Evolutionary conservation across 2,329 filamentous ascomycete genomes (phyloP).

Genomic region (Aspergillus sp.): DNA sequence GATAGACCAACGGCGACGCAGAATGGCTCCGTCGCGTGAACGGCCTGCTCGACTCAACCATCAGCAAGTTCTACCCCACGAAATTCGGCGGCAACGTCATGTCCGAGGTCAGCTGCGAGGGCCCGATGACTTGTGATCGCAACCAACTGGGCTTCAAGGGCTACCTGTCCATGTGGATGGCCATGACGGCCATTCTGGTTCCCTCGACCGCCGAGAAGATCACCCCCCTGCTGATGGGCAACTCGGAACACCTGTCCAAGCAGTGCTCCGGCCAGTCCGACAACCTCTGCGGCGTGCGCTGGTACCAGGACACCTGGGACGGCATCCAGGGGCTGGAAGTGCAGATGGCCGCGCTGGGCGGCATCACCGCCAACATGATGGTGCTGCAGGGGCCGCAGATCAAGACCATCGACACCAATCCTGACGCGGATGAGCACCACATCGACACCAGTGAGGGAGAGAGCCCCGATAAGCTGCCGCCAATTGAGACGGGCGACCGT

Average conservation of each 20-base stretch:
- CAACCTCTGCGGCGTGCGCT: constrained; percentile 5
- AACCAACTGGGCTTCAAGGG: constrained; percentile 72
- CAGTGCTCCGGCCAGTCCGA: constrained; percentile 54
- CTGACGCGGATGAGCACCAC: constrained; percentile 4
- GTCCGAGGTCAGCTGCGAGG: constrained; percentile 65
- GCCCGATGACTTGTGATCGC: constrained; percentile 57
- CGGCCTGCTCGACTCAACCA: constrained; percentile 50
- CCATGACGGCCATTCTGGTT: constrained; percentile 58
- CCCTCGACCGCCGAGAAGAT: constrained; percentile 57
- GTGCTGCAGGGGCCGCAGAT: constrained; percentile 1
- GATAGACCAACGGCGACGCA: constrained; percentile 29
- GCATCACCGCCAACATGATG: constrained; percentile 7
- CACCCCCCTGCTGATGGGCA: constrained; percentile 55
- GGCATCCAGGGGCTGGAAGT: constrained; percentile 3
- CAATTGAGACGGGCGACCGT: constrained; percentile 5
- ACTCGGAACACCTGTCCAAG: constrained; percentile 57
- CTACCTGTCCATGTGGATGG: constrained; percentile 63
- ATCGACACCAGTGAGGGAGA: background rate
- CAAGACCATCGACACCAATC: constrained; percentile 5
- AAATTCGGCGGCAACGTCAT: constrained; percentile 52
- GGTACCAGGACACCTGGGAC: constrained; percentile 4
- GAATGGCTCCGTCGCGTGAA: constrained; percentile 57
- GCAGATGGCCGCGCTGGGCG: constrained; percentile 8
- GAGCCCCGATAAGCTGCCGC: background rate
- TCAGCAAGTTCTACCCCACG: constrained; percentile 48